Base-by-base conservation (phyloP, 1,284 basidiomycete genomes). In the Melanopsichium pennsylvanicum region DNA sequence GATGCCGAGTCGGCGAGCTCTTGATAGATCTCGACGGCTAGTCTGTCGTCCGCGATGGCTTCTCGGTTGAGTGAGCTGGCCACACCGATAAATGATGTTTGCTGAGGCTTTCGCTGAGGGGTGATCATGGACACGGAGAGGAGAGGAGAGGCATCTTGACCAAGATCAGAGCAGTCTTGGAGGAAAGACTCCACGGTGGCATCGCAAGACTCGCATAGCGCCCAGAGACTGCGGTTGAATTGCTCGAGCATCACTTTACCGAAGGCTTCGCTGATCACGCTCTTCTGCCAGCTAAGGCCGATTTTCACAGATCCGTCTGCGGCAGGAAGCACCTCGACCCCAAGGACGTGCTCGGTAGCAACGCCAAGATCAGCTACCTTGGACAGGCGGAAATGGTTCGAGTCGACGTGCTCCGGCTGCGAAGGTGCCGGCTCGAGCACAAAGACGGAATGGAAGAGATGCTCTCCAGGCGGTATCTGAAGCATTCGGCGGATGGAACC, bases 401-500 rank as follows among this genome's bases (percentile, higher is more conserved):
- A 3, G 45, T 19, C 48, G 4, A 10, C 19, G 5, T 46, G 42
- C 13, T 48, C 26, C 5, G 37, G 22, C 18, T 40, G 44, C 19
- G 39, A 22, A 4, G 49, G 40, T 5, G 57, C 57, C 1, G 74
- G 69, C 26, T 79, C 77, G 11, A 82, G 66, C 23, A 81, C 77
- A 48, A 82, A 81, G 19, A 82, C 59, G 5, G 74, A 72, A 32
- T 74, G 67, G 54, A 81, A 79, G 21, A 81, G 55, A 5, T 69
- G 61, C 46, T 74, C 68, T 21, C 76, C 60, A 5, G 57, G 42
- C 2, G 73, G 60, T 11, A 74, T 48, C 9, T 57, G 61, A 13
- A 82, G 66, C 46, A 64, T 58, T 13, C 61, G 41, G 15, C 81
- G 74, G 13, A 82, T 64, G n/a, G 69, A 56, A 5, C 64, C 69